Base-by-base conservation (phyloP, 495 filamentous ascomycete genomes). In the Podospora tetraspora region DNA sequence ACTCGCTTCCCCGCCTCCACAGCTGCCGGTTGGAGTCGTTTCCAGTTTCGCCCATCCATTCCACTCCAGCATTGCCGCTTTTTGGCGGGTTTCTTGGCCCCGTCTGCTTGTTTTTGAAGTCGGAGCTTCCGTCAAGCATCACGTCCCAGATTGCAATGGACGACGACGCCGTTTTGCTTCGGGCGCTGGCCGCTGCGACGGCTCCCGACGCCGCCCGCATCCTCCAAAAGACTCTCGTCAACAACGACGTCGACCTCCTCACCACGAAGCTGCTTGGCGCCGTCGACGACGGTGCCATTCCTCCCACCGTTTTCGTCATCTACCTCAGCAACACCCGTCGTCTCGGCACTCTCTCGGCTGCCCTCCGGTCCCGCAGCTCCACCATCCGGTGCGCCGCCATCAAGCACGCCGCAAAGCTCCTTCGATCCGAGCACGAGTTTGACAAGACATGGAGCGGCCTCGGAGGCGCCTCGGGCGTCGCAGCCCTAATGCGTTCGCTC, bases 401-500 rank as follows among this genome's bases (percentile, higher is more conserved):
- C 29, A 43, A 57, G 3, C 24, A 64, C 22, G 57, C 74, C 22
- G 58, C 25, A 13, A 64, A 63, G 30, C 22, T 58, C 13, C 30
- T 66, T 19, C 65, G 67, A 7, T 64, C 64, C 21, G 68, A 61
- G 3, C 8, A 12, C 4, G 4, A 59, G 11, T 72, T 74, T 58
- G 2, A 11, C 27, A 6, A 19, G 22, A 66, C 68, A 34, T 77
- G 73, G 71, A n/a, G 3, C 23, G 66, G 62, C 19, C 22, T 74
- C 25, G 75, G 75, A 0, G 69, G 66, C 21, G 66, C 66, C 29
- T 1, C 25, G 0, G 73, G 71, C 11, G 64, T 77, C 23, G 60
- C 71, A 3, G 43, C 29, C 24, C 68, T 74, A 62, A 70, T 75
- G 71, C 59, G 68, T 4, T 67, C 69, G 43, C 61, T 77, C 43